phyloP scores from a whole-genome alignment of 2,329 filamentous ascomycete genomes.

The Verticillium isaacii region DNA sequence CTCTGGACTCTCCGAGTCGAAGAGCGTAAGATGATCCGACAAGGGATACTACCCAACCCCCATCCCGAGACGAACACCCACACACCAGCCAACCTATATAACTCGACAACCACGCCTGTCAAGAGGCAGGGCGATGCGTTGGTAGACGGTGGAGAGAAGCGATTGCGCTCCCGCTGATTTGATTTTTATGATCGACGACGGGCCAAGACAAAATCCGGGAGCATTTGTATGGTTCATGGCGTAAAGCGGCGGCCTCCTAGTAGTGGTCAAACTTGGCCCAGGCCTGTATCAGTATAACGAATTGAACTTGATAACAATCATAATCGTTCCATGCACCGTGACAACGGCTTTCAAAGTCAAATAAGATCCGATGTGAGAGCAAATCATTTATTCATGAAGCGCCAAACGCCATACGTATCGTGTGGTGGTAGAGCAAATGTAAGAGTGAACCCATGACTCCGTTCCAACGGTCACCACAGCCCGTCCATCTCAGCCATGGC shows the following conservation, averaged over 20 bases:
- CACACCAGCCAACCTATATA: constrained; percentile 2
- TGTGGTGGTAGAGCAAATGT: too few relatives aligned
- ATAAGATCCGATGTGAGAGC: too few relatives aligned
- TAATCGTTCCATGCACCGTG: not conserved
- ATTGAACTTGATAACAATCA: not conserved
- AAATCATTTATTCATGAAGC: too few relatives aligned
- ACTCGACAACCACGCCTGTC: constrained; percentile 3
- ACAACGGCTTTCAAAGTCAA: too few relatives aligned
- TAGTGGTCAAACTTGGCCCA: not conserved
- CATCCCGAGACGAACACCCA: constrained; percentile 1
- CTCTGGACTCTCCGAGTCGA: constrained; percentile 41
- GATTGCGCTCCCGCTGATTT: constrained; percentile 2
- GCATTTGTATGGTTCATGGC: not conserved
- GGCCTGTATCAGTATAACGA: not conserved
- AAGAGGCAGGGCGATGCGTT: not conserved
- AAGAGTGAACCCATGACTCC: not conserved
- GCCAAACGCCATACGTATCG: too few relatives aligned
- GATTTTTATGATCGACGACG: not conserved
- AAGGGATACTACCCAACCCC: not conserved
- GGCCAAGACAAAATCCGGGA: constrained; percentile 1
- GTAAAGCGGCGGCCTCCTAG: not conserved
- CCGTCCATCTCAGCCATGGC: constrained; percentile 62
- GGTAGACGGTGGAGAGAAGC: constrained; percentile 1
- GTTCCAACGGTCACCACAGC: constrained; percentile 34
- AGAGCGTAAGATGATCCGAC: constrained; percentile 26